Conservation (phyloP, 176 grass and related monocot species). For the Saccharum officinarum region DNA sequence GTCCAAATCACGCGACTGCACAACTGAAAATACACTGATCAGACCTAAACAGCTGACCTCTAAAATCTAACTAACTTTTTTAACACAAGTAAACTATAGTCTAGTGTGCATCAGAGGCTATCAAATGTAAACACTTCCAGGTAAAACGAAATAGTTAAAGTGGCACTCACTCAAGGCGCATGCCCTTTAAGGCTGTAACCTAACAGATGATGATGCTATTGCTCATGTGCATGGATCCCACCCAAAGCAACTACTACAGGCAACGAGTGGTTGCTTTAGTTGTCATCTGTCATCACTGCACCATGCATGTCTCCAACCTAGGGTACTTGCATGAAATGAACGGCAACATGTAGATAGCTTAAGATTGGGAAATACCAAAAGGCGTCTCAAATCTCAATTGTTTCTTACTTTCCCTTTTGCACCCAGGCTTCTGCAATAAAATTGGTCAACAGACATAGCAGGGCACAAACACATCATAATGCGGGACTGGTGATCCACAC, state of each 20-base stretch:
- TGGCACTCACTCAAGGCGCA: background rate
- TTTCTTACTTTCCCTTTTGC: background rate
- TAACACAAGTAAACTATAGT: background rate
- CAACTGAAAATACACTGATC: background rate
- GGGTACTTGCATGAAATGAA: background rate
- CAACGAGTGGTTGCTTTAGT: background rate
- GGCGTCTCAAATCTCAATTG: no score
- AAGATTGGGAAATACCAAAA: background rate
- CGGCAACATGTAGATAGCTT: background rate
- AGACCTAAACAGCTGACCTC: background rate
- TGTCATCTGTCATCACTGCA: background rate
- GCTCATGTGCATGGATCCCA: background rate
- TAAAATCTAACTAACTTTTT: background rate
- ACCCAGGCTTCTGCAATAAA: no score
- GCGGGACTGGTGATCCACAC: background rate
- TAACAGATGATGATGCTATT: conserved; percentile 11
- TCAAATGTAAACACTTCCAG: background rate
- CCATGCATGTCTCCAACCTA: background rate
- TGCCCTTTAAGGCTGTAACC: background rate
- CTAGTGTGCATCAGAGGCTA: background rate
- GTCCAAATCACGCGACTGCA: background rate
- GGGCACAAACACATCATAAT: background rate
- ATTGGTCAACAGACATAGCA: no score
- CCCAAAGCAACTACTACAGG: background rate
- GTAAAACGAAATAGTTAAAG: background rate